phyloP scores from a whole-genome alignment of 148 eudicot species.

The Dianthus caryophyllus region DNA sequence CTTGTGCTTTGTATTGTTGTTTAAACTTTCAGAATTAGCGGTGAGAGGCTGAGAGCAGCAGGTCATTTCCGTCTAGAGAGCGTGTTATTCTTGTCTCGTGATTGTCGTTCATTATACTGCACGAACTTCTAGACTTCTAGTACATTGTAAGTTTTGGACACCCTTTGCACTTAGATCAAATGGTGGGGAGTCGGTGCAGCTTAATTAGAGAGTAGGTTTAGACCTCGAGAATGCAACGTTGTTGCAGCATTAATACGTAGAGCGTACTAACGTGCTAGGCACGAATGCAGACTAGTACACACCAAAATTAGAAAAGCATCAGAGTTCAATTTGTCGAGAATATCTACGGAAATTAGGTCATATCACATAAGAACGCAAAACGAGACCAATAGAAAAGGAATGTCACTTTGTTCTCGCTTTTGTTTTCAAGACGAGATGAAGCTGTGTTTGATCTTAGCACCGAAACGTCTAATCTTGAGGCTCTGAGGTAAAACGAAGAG shows the following conservation, averaged over 20 bases:
- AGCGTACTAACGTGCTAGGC: no score
- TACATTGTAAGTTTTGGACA: not conserved
- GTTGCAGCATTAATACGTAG: no score
- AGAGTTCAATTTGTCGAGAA: not conserved
- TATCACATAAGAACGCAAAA: not conserved
- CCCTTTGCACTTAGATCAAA: no score
- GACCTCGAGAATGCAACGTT: no score
- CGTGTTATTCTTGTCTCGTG: not conserved
- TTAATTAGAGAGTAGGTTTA: no score
- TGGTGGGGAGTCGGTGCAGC: no score
- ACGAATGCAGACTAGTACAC: no score
- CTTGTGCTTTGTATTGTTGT: not conserved
- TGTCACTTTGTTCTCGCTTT: not conserved
- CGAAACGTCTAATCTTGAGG: not conserved
- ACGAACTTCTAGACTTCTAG: not conserved
- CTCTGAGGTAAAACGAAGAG: not conserved
- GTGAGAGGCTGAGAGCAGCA: not conserved
- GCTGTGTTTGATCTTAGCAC: not conserved
- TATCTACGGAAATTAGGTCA: not conserved
- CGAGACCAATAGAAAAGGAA: not conserved
- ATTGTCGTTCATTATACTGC: conserved; percentile 1
- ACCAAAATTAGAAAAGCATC: not conserved
- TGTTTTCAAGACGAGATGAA: not conserved
- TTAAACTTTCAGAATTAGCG: not conserved
- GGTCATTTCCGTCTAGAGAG: not conserved